Conservation (phyloP, 129 eudicot genomes). For the Silybum marianum region DNA sequence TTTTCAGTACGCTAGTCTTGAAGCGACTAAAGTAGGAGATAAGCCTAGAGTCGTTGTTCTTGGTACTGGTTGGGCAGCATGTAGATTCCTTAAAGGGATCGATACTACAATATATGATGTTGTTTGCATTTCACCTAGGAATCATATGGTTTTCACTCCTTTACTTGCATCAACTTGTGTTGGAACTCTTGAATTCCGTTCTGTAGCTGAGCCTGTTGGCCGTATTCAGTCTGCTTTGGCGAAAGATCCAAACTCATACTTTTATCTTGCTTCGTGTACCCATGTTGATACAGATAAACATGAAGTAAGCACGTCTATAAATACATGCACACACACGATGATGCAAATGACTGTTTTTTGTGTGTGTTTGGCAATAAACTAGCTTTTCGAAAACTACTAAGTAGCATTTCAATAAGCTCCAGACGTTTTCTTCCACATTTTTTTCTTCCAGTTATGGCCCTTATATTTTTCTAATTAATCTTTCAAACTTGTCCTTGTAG, state of each 20-base stretch:
- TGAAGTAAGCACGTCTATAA: constrained; percentile 53
- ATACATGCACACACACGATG: neutral
- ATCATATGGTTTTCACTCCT: constrained; percentile 98
- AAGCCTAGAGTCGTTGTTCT: constrained; percentile 93
- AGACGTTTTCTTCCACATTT: too few species aligned
- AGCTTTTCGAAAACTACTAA: neutral
- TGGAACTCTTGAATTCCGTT: constrained; percentile 93
- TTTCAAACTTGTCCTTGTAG: neutral
- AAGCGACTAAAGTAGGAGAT: constrained; percentile 81
- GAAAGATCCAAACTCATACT: constrained; percentile 72
- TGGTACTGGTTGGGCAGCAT: constrained; percentile 96
- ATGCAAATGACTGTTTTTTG: neutral
- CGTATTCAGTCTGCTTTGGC: constrained; percentile 79
- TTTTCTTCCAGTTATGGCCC: neutral
- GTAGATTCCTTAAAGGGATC: constrained; percentile 88
- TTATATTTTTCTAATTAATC: neutral
- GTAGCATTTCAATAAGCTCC: neutral
- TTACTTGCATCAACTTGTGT: constrained; percentile 95
- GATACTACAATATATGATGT: constrained; percentile 71
- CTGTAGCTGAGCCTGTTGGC: constrained; percentile 86
- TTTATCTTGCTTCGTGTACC: constrained; percentile 78
- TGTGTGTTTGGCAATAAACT: neutral
- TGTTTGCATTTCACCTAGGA: constrained; percentile 93
- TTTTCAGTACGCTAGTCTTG: constrained; percentile 55
- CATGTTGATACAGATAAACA: constrained; percentile 71